Evolutionary conservation across 495 filamentous ascomycete genomes (phyloP).

Genomic region (Podospora tetraspora): DNA sequence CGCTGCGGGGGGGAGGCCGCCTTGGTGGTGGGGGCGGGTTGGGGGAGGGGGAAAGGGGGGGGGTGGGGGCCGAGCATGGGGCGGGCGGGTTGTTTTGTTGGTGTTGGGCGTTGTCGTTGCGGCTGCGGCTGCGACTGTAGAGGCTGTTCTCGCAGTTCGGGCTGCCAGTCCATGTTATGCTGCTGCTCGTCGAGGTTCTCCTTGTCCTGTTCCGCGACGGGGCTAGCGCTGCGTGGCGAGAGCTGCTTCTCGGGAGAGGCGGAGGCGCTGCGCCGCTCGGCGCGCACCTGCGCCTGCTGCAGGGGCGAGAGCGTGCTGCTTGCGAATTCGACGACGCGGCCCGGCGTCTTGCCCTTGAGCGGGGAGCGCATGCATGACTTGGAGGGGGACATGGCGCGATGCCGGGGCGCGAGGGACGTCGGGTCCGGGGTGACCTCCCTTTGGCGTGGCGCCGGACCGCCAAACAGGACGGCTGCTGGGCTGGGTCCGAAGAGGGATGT

Average conservation of each 20-base stretch:
- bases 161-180: conserved; percentile 2
- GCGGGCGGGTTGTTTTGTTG: neutral
- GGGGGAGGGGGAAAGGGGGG: neutral
- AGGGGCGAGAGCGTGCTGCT: conserved; percentile 35
- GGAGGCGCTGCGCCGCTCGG: conserved; percentile 21
- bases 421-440: conserved; percentile 13
- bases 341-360: conserved; percentile 44
- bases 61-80: neutral
- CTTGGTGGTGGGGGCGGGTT: neutral
- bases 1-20: neutral
- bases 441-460: conserved; percentile 2
- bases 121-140: neutral
- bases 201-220: conserved; percentile 8
- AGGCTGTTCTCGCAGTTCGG: neutral
- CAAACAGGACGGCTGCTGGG: conserved; percentile 11
- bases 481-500: conserved; percentile 20
- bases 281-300: conserved; percentile 28
- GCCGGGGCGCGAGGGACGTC: conserved; percentile 7
- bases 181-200: conserved; percentile 10
- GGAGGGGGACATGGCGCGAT: conserved; percentile 38
- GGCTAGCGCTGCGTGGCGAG: conserved; percentile 3
- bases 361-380: conserved; percentile 51
- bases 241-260: conserved; percentile 20
- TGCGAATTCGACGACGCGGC: conserved; percentile 44
- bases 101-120: neutral